Evolutionary conservation across 192 early-diverging fungal species (phyloP).

Genomic region (Neocallimastix lanati): DNA sequence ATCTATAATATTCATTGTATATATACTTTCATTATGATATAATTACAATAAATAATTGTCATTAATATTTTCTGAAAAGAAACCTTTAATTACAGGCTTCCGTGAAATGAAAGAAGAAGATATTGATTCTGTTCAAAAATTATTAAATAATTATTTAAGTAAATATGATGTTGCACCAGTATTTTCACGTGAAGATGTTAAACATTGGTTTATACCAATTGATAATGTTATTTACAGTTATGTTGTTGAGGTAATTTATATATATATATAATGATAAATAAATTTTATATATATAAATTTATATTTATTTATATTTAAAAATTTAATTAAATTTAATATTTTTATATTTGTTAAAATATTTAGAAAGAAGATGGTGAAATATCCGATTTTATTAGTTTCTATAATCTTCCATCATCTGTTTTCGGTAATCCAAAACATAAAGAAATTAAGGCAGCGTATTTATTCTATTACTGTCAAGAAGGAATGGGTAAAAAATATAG

Average conservation of each 20-base stretch:
- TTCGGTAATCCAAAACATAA: conserved; percentile 54
- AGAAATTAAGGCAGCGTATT: conserved; percentile 74
- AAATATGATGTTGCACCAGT: conserved; percentile 45
- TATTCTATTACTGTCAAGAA: conserved; percentile 73
- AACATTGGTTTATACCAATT: conserved; percentile 77
- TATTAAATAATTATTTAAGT: conserved; percentile 54
- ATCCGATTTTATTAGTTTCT: conserved; percentile 86
- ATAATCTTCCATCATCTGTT: conserved; percentile 80
- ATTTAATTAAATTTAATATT: no score
- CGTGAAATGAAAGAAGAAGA: conserved; percentile 64
- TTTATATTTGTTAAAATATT: background rate
- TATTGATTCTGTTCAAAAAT: conserved; percentile 43
- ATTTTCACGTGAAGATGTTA: conserved; percentile 71
- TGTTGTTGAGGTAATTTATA: conserved; percentile 58
- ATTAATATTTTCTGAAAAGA: no score
- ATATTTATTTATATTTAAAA: no score
- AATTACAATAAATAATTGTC: no score
- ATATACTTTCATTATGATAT: no score
- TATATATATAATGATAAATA: background rate
- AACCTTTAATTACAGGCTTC: conserved; percentile 44
- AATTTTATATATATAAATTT: no score
- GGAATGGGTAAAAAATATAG: conserved; percentile 13
- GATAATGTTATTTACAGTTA: conserved; percentile 77
- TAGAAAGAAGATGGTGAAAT: conserved; percentile 34
- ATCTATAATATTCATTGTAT: no score